phyloP scores from a whole-genome alignment of 2,329 filamentous ascomycete genomes.

The Knoxdaviesia proteae region DNA sequence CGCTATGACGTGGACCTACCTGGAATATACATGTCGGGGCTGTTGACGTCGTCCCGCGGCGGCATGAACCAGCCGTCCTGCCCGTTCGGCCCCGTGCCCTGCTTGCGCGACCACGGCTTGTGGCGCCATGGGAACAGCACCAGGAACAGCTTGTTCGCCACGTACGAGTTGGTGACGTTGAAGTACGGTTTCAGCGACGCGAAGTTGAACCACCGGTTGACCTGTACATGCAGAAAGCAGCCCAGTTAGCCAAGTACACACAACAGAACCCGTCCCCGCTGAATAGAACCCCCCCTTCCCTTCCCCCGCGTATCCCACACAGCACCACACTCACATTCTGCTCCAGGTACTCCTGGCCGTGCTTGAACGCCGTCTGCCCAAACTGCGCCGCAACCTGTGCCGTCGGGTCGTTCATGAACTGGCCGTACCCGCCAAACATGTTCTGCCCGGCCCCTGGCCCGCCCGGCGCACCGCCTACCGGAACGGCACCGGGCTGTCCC shows the following conservation, averaged over 20 bases:
- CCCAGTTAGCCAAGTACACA: neutral
- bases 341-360: constrained; percentile 85
- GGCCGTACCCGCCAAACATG: constrained; percentile 55
- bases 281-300: neutral
- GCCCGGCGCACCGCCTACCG: neutral
- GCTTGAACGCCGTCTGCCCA: constrained; percentile 75
- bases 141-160: constrained; percentile 77
- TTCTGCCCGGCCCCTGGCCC: constrained; percentile 17
- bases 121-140: constrained; percentile 97
- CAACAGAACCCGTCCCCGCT: neutral
- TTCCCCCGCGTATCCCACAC: neutral
- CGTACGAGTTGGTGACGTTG: constrained; percentile 95
- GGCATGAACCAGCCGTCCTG: constrained; percentile 67
- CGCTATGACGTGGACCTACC: constrained; percentile 13
- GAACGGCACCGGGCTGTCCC: constrained; percentile 16
- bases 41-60: constrained; percentile 88
- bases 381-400: constrained; percentile 91
- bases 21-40: constrained; percentile 98
- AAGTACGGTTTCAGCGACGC: constrained; percentile 95
- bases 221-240: constrained; percentile 12
- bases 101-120: constrained; percentile 89
- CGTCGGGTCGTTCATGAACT: constrained; percentile 90
- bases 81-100: constrained; percentile 42
- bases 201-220: constrained; percentile 67
- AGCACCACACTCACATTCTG: constrained; percentile 52